phyloP scores from a whole-genome alignment of 441 rosid species.

The Macaranga tanarius region DNA sequence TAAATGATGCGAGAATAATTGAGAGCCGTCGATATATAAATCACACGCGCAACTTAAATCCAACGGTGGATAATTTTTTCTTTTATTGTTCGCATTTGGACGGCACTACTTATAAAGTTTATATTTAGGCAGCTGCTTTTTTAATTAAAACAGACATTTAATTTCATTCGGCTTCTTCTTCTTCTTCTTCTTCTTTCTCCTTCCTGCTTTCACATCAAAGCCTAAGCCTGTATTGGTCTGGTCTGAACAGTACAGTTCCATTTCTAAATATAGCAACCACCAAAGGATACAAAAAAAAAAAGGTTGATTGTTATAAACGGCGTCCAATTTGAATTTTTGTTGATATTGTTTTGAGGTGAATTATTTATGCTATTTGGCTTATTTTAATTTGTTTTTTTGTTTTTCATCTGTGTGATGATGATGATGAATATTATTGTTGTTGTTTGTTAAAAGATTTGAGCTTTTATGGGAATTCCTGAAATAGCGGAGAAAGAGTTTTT shows the following conservation, averaged over 20 bases:
- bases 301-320: not conserved
- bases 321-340: not conserved
- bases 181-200: not conserved
- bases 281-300: not conserved
- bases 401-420: not conserved
- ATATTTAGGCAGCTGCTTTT: no score
- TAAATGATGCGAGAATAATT: not conserved
- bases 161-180: not conserved
- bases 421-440: not conserved
- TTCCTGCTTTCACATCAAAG: no score
- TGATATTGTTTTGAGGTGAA: not conserved
- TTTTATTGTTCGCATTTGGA: not conserved
- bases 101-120: conserved; percentile 25
- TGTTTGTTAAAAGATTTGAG: conserved; percentile 1
- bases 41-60: conserved; percentile 3
- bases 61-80: conserved; percentile 23
- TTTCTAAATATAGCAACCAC: no score
- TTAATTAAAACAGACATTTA: no score
- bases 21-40: conserved; percentile 31
- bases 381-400: not conserved
- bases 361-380: not conserved
- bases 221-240: no score
- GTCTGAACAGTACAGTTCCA: no score
- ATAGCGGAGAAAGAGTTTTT: conserved; percentile 38
- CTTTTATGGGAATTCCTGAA: conserved; percentile 30